Base-by-base conservation (phyloP, 163 green algal species). In the Scenedesmus sp. region DNA sequence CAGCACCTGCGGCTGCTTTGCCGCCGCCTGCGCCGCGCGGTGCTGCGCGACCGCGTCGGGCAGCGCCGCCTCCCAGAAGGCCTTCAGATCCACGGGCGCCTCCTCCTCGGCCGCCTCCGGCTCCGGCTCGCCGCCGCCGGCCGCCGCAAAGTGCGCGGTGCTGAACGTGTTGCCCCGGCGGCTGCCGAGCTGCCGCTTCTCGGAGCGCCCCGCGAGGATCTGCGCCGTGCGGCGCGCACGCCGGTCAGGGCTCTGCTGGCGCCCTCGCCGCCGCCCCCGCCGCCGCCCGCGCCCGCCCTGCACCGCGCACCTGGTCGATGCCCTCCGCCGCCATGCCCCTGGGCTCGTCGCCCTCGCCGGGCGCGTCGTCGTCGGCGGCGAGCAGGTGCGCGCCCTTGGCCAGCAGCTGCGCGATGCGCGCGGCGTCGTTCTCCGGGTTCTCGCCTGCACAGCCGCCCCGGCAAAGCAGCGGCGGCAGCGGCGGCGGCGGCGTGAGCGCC, bases 121-220 rank as follows among this genome's bases (percentile, higher is more conserved):
- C 22, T 28, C n/a, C 6, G 42, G 31, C 29, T 42, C 10, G 45
- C 44, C 69, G 36, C 11, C 14, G 9, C 22, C 39, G 22, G 44
- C 60, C 0, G 11, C 45, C 11, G 24, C 47, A 70, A 98, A 97
- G 22, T 86, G 91, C 3, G 93, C 91, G 6, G 90, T 87, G 50
- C 81, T 92, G 83, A 98, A 98, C 39, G 90, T 93, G 90, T 97
- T 98, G 66, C 92, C 92, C 13, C 85, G 84, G n/a, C 89, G 75
- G 22, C 70, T 85, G 63, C 92, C 92, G n/a, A 98, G 88, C 83
- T 92, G 86, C 1, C 93, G 88, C 86, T 96, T 96, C 82, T 97
- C 91, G 4, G 94, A 98, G 70, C 94, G 92, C 0, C 72, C 75
- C n/a, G 76, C 69, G 57, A 98, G 81, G 67, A 98, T 98, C 70